These are phyloP conservation scores for Ustilago xerochloae DNA, from an alignment of 1,284 basidiomycete species.

Conservation along the genomic window DNA sequence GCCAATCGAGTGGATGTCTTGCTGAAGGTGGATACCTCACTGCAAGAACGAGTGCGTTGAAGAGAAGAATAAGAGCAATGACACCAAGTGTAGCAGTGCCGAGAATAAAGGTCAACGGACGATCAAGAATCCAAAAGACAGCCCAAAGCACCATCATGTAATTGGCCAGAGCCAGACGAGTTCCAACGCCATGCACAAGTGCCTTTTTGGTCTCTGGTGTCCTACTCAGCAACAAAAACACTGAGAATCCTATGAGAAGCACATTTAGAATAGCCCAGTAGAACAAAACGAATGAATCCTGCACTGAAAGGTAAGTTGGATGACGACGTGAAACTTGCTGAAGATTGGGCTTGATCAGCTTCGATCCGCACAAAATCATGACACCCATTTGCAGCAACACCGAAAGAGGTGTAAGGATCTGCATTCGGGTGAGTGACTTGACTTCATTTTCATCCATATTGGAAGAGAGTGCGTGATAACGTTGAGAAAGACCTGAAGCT, in stretches of 20 bases:
- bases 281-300: slow-evolving; percentile 74
- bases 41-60: slow-evolving; percentile 54
- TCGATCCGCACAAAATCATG: slow-evolving; percentile 49
- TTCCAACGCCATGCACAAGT: slow-evolving; percentile 75
- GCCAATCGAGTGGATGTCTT: slow-evolving; percentile 70
- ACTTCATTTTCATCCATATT: slow-evolving; percentile 42
- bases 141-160: slow-evolving; percentile 86
- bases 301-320: slow-evolving; percentile 80
- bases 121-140: slow-evolving; percentile 76
- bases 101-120: slow-evolving; percentile 43
- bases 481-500: slow-evolving; percentile 24
- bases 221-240: slow-evolving; percentile 78
- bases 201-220: slow-evolving; percentile 79
- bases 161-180: slow-evolving; percentile 81
- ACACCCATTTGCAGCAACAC: slow-evolving; percentile 50
- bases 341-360: slow-evolving; percentile 48
- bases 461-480: slow-evolving; percentile 36
- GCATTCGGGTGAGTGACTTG: slow-evolving; percentile 48
- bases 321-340: slow-evolving; percentile 67
- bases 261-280: slow-evolving; percentile 74
- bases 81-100: slow-evolving; percentile 51
- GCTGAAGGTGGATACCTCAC: slow-evolving; percentile 65
- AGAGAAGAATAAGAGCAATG: slow-evolving; percentile 52
- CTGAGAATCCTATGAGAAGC: slow-evolving; percentile 80
- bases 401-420: slow-evolving; percentile 51